Conservation (phyloP, 345 rosid species). For the Geranium rotundifolium region DNA sequence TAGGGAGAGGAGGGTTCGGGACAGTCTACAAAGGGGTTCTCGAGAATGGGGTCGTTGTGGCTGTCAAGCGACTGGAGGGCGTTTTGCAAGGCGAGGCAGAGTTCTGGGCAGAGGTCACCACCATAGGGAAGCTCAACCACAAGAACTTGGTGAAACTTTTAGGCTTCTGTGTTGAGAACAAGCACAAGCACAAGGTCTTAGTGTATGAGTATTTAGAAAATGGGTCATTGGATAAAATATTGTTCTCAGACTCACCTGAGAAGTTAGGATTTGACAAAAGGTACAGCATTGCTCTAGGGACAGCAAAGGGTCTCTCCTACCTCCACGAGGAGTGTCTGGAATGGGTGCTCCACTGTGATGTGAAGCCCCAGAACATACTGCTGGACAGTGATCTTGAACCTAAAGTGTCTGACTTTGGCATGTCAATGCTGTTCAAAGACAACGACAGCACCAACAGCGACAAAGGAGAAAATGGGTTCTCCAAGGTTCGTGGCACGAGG, state of each 20-base stretch:
- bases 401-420: conserved; percentile 23
- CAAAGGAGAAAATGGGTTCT: conserved; percentile 7
- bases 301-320: conserved; percentile 24
- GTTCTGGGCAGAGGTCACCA: conserved; percentile 28
- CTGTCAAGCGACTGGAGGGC: conserved; percentile 24
- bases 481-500: conserved; percentile 18
- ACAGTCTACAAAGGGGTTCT: too few relatives aligned
- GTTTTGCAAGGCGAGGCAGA: conserved; percentile 18
- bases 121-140: conserved; percentile 30
- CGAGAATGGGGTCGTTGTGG: conserved; percentile 4
- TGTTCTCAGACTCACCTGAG: neutral
- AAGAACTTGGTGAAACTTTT: conserved; percentile 23
- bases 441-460: too few relatives aligned
- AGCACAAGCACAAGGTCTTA: conserved; percentile 22
- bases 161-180: conserved; percentile 25
- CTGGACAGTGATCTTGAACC: conserved; percentile 12
- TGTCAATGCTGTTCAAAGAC: conserved; percentile 20
- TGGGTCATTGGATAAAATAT: conserved; percentile 17
- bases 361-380: too few relatives aligned
- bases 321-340: conserved; percentile 30
- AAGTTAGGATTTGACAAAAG: conserved; percentile 18
- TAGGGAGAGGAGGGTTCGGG: too few relatives aligned
- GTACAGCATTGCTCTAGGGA: conserved; percentile 18
- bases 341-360: conserved; percentile 19
- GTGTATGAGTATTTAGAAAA: conserved; percentile 26